Evolutionary conservation across 192 early-diverging fungal species (phyloP), one percentile per base, ranked within the genome.

Genomic region (Physocladia obscura): DNA sequence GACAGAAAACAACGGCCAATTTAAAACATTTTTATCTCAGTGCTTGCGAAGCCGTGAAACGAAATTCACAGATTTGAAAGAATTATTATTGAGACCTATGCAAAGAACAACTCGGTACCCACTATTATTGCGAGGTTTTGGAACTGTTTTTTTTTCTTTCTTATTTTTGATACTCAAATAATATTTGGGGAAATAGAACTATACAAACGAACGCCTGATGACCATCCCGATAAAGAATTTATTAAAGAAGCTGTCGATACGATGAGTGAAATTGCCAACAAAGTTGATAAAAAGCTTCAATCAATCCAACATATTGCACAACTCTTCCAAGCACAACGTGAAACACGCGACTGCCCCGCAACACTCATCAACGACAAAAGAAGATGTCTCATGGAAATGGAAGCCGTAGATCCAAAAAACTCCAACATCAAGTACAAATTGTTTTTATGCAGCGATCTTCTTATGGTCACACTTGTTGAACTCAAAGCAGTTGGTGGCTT

Each of bases 201-300:
- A 50, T 52, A 72, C 32, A 86, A 87, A 57, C 56, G 60, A 19
- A 86, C 84, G 13, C 72, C 69, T 4, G 71, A 73, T 4, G 34
- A 50, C 3, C 86, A 87, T 61, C 84, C 86, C 11, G 86, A 87
- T 57, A 56, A 67, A 31, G 17, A 29, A 39, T 37, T 73, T 65
- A 49, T 87, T 22, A 49, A 63, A 31, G 50, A 48, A 6, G 86
- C 86, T 0, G 70, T 57, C 34, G 73, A 80, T 44, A 57, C 80
- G 27, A 79, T 87, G 76, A 48, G 27, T 5, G 55, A 49, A 22
- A 72, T 87, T 32, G 84, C 84, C 6, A 50, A 64, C 17, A 47
- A 63, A 29, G 84, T 86, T 27, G 83, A 87, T 61, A 77, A 87
- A 37, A 80, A 79, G 61, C 86, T 87, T 72, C 68, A 75, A 6